These are phyloP conservation scores for Hymenoscyphus salicellus DNA, from an alignment of 2,329 filamentous ascomycete species.

Conservation along the genomic window DNA sequence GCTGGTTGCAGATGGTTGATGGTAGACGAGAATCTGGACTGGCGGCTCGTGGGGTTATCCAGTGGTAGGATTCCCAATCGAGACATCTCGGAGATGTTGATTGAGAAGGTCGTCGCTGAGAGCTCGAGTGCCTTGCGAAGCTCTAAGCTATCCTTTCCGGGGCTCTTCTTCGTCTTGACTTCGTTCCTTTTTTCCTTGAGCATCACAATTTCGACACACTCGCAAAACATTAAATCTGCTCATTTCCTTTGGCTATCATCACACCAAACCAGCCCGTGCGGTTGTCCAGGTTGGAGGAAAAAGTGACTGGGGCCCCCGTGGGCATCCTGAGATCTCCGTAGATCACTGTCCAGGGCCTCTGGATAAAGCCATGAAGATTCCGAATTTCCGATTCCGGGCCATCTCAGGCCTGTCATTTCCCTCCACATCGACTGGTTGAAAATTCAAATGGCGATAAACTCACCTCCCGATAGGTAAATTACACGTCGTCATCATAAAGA, in stretches of 20 bases:
- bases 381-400: slow-evolving; percentile 1
- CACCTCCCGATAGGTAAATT: slow-evolving; percentile 21
- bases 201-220: neutral
- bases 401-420: slow-evolving; percentile 5
- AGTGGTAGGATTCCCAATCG: neutral
- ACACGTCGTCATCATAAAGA: neutral
- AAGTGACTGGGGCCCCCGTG: neutral
- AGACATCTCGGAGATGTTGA: neutral
- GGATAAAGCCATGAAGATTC: slow-evolving; percentile 14
- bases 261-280: slow-evolving; percentile 1
- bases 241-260: neutral
- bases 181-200: neutral
- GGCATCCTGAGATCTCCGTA: slow-evolving; percentile 20
- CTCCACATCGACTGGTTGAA: slow-evolving; percentile 3
- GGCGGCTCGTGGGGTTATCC: neutral
- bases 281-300: neutral
- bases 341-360: slow-evolving; percentile 17
- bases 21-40: neutral
- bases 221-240: neutral
- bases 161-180: neutral
- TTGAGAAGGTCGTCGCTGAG: neutral
- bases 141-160: neutral
- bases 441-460: slow-evolving; percentile 4
- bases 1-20: neutral
- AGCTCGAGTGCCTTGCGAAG: no score